A percentile compares a stretch with the other conserved stretches of the same genome.
Conservation (phyloP, 192 early-diverging fungal genomes). For the Coemansia guatemalensis region DNA sequence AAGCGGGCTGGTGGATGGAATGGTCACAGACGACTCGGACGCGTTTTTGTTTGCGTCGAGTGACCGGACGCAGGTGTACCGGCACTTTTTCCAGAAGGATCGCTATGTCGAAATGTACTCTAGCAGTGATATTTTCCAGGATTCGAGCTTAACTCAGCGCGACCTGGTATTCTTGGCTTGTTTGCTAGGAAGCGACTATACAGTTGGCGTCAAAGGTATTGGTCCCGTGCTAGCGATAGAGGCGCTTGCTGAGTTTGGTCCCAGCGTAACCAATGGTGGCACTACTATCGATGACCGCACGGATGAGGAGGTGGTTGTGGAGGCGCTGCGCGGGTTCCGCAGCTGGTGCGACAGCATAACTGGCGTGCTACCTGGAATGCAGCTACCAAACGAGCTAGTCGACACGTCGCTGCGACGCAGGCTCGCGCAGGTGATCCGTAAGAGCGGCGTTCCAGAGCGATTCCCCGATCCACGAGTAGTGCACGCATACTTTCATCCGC, state of each 20-base stretch:
- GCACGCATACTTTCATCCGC: slow-evolving; percentile 78
- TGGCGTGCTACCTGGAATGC: slow-evolving; percentile 50
- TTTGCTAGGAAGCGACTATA: slow-evolving; percentile 97
- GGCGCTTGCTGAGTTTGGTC: slow-evolving; percentile 74
- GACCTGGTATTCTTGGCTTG: slow-evolving; percentile 83
- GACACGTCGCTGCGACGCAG: slow-evolving; percentile 23
- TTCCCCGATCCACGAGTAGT: slow-evolving; percentile 82
- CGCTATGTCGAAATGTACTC: slow-evolving; percentile 87
- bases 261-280: slow-evolving; percentile 15
- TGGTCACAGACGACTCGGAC: slow-evolving; percentile 96
- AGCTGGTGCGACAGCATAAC: slow-evolving; percentile 44
- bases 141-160: slow-evolving; percentile 67
- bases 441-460: slow-evolving; percentile 63
- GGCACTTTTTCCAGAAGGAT: slow-evolving; percentile 91
- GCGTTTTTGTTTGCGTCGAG: slow-evolving; percentile 90
- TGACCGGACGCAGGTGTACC: slow-evolving; percentile 63
- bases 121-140: slow-evolving; percentile 59
- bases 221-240: slow-evolving; percentile 91
- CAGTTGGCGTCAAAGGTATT: slow-evolving; percentile 81
- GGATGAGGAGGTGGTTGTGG: slow-evolving; percentile 31
- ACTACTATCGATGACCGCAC: background rate
- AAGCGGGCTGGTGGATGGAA: slow-evolving; percentile 79
- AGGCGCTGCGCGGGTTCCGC: slow-evolving; percentile 30
- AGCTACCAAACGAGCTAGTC: slow-evolving; percentile 33
- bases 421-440: slow-evolving; percentile 63